Evolutionary conservation across 75 land plant species (phyloP), one percentile per base, ranked within the genome.

Genomic region (Cryptomeria japonica): DNA sequence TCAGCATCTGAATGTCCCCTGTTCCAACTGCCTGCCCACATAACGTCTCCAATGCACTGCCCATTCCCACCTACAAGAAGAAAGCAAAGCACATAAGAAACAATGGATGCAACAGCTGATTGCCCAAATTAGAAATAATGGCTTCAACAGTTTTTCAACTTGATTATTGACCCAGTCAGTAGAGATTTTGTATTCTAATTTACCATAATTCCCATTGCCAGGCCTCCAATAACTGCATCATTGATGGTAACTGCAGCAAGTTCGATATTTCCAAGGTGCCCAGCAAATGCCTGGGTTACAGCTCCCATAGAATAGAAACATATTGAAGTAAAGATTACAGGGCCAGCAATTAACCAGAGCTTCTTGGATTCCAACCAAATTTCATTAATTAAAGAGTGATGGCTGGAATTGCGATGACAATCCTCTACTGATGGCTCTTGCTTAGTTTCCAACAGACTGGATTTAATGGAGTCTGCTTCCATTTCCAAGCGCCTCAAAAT

Each of bases 21-120:
- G 98, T 96, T 0, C 98, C 98, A 70, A 88, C 93, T 28, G 98
- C 96, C 72, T 96, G 98, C 13, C 98, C 97, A 53, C 98, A 96
- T 19, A 96, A 84, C 14, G 98, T 96, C 93, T 96, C 98, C 85
- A 96, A 87, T 2, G 95, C 97, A 87, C 98, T 96, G 32, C 92
- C 94, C 97, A 96, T 95, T 53, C 98, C 98, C 42, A 94, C 84
- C 98, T 96, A 61, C 53, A 76, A 25, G 34, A 14, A 16, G 9
- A 46, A 47, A 46, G 16, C 5, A 18, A 18, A 14, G 31, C 19
- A 56, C 19, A 18, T 56, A 56, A 15, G 61, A 18, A 47, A 18
- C 16, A 56, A 56, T 56, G 2, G 61, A 18, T 56, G 61, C 16
- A 18, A 2, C 3, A 18, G 19, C 19, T 15, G 61, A 18, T 3